Evolutionary conservation across 768 basidiomycete species (phyloP).

Genomic region (Tylopilus sp.): DNA sequence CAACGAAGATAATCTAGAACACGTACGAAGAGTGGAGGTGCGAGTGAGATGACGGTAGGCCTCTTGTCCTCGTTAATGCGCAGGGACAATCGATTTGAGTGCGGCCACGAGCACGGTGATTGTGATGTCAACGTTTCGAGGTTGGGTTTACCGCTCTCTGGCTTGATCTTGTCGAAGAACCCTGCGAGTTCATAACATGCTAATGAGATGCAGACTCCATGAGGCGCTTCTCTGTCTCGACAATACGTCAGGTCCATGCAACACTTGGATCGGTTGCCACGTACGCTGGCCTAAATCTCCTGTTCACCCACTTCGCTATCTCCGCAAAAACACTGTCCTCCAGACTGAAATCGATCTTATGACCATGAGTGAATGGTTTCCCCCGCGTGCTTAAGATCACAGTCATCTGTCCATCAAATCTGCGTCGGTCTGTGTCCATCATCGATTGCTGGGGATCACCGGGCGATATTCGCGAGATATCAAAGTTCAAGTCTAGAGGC

Average conservation of each 20-base stretch:
- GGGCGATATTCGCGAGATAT: slow-evolving; percentile 1
- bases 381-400: slow-evolving; percentile 19
- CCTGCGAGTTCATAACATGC: slow-evolving; percentile 40
- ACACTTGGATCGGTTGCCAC: slow-evolving; percentile 14
- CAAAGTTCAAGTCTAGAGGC: slow-evolving; percentile 17
- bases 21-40: slow-evolving; percentile 36
- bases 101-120: slow-evolving; percentile 44
- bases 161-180: slow-evolving; percentile 15
- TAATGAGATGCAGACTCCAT: slow-evolving; percentile 43
- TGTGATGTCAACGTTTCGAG: slow-evolving; percentile 22
- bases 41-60: slow-evolving; percentile 16
- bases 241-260: neutral
- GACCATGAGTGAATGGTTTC: slow-evolving; percentile 17
- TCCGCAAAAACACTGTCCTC: slow-evolving; percentile 24
- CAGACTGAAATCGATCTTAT: slow-evolving; percentile 29
- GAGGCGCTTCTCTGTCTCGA: slow-evolving; percentile 30
- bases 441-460: neutral
- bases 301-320: slow-evolving; percentile 38
- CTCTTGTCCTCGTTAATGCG: slow-evolving; percentile 4
- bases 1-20: slow-evolving; percentile 10
- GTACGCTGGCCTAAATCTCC: slow-evolving; percentile 28
- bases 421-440: neutral
- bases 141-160: slow-evolving; percentile 11
- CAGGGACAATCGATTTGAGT: slow-evolving; percentile 20
- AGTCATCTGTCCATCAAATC: slow-evolving; percentile 18